Percentiles rank a stretch among this genome's conserved stretches.
These are phyloP conservation scores for Mycena rosella DNA, from an alignment of 768 basidiomycete species.

Conservation along the genomic window DNA sequence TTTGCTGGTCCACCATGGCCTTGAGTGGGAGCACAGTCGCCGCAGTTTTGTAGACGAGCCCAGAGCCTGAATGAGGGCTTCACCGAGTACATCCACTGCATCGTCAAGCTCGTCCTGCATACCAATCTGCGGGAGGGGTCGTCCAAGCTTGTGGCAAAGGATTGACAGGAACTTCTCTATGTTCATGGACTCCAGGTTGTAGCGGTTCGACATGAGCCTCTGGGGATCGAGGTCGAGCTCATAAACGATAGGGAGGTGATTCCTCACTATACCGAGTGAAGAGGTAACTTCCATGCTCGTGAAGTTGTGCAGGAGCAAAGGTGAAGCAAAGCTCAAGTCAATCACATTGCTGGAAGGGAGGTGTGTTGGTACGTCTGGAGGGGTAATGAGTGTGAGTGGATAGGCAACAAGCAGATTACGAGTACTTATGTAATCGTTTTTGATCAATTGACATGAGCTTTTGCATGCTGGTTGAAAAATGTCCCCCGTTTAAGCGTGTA, in stretches of 20 bases:
- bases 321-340: constrained; percentile 2
- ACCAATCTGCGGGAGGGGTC: not conserved
- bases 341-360: constrained; percentile 3
- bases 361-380: constrained; percentile 11
- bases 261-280: not conserved
- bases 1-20: not conserved
- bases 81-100: not conserved
- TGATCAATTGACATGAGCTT: too few relatives aligned
- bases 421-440: too few relatives aligned
- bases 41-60: not conserved
- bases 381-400: not conserved
- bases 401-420: not conserved
- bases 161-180: constrained; percentile 4
- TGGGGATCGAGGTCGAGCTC: not conserved
- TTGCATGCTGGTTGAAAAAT: too few relatives aligned
- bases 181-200: not conserved
- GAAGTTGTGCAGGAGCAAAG: not conserved
- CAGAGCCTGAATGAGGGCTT: not conserved
- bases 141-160: not conserved
- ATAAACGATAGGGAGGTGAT: constrained; percentile 1
- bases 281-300: not conserved
- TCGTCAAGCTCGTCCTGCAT: not conserved
- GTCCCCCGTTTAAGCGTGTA: too few relatives aligned
- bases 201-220: not conserved
- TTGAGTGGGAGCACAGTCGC: not conserved